Percentiles rank a stretch among this genome's conserved stretches.
These are phyloP conservation scores for Didymella keratinophila DNA, from an alignment of 2,329 filamentous ascomycete genomes.

Conservation along the genomic window DNA sequence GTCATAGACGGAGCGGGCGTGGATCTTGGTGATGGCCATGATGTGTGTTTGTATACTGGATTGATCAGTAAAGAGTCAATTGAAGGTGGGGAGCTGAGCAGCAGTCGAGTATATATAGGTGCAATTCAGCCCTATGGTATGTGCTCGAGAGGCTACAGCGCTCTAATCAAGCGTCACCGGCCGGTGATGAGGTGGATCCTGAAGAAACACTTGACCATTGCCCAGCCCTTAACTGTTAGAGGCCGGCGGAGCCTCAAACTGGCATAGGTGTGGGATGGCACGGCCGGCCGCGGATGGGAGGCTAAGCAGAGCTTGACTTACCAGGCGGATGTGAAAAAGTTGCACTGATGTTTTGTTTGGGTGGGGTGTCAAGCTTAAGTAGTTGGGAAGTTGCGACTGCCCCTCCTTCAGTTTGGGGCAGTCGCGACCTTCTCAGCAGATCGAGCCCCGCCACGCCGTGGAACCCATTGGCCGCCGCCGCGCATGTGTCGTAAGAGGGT, in stretches of 20 bases:
- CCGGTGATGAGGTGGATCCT: slow-evolving; percentile 25
- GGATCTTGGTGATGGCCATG: slow-evolving; percentile 74
- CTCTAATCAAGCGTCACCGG: slow-evolving; percentile 18
- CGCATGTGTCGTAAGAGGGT: slow-evolving; percentile 33
- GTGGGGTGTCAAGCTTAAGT: slow-evolving; percentile 22
- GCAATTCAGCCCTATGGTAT: slow-evolving; percentile 27
- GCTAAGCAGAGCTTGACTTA: slow-evolving; percentile 43
- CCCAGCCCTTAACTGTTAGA: slow-evolving; percentile 30
- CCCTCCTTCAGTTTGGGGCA: slow-evolving; percentile 25
- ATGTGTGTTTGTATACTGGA: slow-evolving; percentile 52
- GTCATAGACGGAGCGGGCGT: slow-evolving; percentile 87
- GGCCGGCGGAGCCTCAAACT: slow-evolving; percentile 29
- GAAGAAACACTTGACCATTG: slow-evolving; percentile 36
- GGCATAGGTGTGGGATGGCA: slow-evolving; percentile 35
- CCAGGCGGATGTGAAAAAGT: slow-evolving; percentile 38
- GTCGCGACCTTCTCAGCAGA: slow-evolving; percentile 26
- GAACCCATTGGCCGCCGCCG: slow-evolving; percentile 33
- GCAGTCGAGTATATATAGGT: slow-evolving; percentile 36
- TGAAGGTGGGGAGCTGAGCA: slow-evolving; percentile 25
- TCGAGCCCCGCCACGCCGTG: slow-evolving; percentile 33
- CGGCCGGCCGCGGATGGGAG: slow-evolving; percentile 49
- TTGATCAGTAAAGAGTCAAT: slow-evolving; percentile 35
- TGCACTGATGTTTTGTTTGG: slow-evolving; percentile 40
- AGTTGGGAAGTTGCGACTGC: slow-evolving; percentile 26
- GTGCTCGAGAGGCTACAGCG: slow-evolving; percentile 11